A percentile compares a stretch with the other conserved stretches of the same genome.
Conservation (phyloP, 2,329 filamentous ascomycete species). For the Tolypocladium endophyticum region DNA sequence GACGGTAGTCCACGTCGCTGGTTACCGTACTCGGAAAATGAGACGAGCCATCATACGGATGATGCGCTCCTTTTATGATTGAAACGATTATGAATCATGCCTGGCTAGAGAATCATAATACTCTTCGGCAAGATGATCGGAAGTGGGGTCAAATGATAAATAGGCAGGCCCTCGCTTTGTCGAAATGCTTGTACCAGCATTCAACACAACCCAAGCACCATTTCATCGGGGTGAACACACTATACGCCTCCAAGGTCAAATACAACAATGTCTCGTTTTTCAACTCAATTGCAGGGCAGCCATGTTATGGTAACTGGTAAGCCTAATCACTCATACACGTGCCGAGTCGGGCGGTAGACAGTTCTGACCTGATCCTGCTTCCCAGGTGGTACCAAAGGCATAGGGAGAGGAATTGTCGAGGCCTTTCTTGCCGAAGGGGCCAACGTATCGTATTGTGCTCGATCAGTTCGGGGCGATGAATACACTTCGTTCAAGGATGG, state of each 20-base stretch:
- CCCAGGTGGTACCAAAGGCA: neutral
- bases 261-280: neutral
- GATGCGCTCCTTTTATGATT: neutral
- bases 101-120: neutral
- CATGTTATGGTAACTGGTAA: neutral
- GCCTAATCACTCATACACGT: neutral
- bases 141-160: neutral
- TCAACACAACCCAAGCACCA: neutral
- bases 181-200: neutral
- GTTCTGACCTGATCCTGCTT: neutral
- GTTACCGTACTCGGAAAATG: neutral
- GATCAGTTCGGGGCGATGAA: neutral
- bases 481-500: neutral
- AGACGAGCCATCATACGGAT: neutral
- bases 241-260: neutral
- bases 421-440: neutral
- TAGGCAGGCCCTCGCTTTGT: neutral
- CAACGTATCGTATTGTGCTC: neutral
- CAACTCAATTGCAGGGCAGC: neutral
- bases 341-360: neutral
- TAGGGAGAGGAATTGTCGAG: neutral
- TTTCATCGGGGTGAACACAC: neutral
- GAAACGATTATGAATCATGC: neutral
- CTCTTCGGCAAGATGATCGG: neutral
- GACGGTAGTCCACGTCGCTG: neutral